Base-by-base conservation (phyloP, 2,329 filamentous ascomycete genomes). In the Fusarium pseudonygamai region DNA sequence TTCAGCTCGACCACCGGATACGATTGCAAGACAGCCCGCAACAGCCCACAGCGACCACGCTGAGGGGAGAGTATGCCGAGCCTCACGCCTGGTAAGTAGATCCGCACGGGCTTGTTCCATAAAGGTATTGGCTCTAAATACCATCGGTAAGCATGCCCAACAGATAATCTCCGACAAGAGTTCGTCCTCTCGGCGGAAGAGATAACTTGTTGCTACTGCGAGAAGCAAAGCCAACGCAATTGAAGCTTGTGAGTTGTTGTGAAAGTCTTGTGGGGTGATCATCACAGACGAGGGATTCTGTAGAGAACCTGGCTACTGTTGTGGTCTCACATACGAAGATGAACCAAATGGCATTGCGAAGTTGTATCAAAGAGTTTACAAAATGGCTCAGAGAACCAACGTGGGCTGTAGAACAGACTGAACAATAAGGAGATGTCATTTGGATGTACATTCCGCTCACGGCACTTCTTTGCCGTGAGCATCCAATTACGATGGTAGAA, bases 241-340 rank as follows among this genome's bases (percentile, higher is more conserved):
- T 36, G 55, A 36, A 9, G n/a, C 32, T 13, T 9, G 4, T 3
- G n/a, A 30, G 0, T 26, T 36, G 1, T 8, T n/a, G 30, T 3
- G 3, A 8, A 18, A 4, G 2, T 14, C 24, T 36, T 20, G 30
- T 26, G 13, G 22, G 2, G 2, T 4, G 3, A 18, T 7, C 55
- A 58, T 58, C 18, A 9, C 36, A 36, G 22, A 22, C 34, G 34
- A 36, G 16, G 4, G 34, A 10, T 36, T 28, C 26, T 28, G 26
- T 5, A 28, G 26, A 7, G 26, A 28, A 7, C 26, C 26, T 28
- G 7, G 26, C 26, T 5, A 28, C n/a, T n/a, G 26, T 28, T 28
- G 26, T 28, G 26, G 5, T 28, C 26, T 5, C 7, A 28, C 26
- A 28, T 28, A 5, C 7, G 7, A 28, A 28, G 26, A 26, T 15